Base-by-base conservation (phyloP, 176 grass and related monocot species). In the Alloteropsis semialata region DNA sequence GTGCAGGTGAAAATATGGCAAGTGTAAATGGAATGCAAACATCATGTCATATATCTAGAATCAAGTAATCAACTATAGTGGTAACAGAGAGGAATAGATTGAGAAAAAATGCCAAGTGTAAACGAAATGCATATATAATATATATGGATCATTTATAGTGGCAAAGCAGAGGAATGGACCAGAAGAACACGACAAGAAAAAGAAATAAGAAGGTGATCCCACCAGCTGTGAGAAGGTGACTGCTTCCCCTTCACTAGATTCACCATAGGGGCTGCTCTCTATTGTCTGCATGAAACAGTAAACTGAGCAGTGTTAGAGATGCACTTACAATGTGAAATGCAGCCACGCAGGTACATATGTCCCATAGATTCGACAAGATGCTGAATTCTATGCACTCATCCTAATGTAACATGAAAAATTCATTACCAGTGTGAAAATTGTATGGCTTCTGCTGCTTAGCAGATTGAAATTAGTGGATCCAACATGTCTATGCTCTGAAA, bases 381-480 rank as follows among this genome's bases (percentile, higher is more conserved):
- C 8, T 59, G 18, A 65, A 19, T 37, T 59, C 5, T 27, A 53
- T 53, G 24, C 16, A 75, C 29, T 5, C 32, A 73, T 34, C 42
- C 50, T 44, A 72, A 50, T 41, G 19, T 38, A 44, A 72, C 36
- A 72, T 48, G 10, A 72, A 67, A 67, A 45, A 28, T 72, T 60
- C 38, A 82, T 79, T 92, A 96, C 93, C 93, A 96, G 83, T 72
- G 90, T 96, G 72, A 96, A 96, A 88, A 96, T 96, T 76, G 93
- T 96, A 84, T 96, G 93, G 81, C 93, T 92, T 87, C 93, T 92
- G 75, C 93, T 96, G 86, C 93, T 96, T 44, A 92, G 76, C 55
- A 96, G 81, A 74, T 96, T 96, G 80, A 92, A 92, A 61, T 96
- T 96, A 83, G 86, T 92, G 65, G 93, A 96, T 42, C 90, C 93